Base-by-base conservation (phyloP, 139 green algal genomes). In the Chlamydomonas asymmetrica region DNA sequence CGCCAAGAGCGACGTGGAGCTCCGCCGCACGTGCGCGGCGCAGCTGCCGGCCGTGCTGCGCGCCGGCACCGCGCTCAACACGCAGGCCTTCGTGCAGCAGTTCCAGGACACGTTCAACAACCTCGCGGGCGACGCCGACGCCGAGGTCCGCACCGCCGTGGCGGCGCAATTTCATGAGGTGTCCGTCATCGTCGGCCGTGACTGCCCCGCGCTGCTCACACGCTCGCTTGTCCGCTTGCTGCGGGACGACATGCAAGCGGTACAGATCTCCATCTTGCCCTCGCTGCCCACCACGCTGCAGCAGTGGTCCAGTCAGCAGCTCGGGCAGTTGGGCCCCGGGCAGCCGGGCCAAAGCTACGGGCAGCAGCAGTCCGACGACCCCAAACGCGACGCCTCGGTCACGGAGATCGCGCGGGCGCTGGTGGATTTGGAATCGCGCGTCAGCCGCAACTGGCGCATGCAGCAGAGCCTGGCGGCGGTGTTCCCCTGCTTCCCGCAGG, bases 371-470 rank as follows among this genome's bases (percentile, higher is more conserved):
- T 38, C 59, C 8, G 79, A 84, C 32, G 76, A 84, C 50, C 40
- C 70, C 48, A 67, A 75, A 31, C 63, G 74, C 8, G 78, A 85
- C 0, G 50, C 59, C 5, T 27, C 74, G 6, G 71, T 84, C 41
- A 73, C 70, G 2, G 84, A 91, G 16, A 73, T 91, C n/a, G 66
- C 86, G 32, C 69, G 79, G 63, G 82, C 82, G 37, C 71, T 92
- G 50, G 41, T 87, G 52, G 76, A 80, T 39, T 54, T 90, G 71
- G 85, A 89, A 43, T 71, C 65, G 1, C 57, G 63, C 9, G 38
- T 31, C 7, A 61, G 38, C n/a, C 64, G 70, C 18, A 82, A 75
- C 59, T 90, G 85, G 87, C 81, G 85, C 9, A 61, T 88, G 72
- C 83, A 88, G 78, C 61, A 61, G 59, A 66, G 75, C 31, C 66